These are phyloP conservation scores for Salix suchowensis DNA, from an alignment of 345 rosid species.

Conservation along the genomic window DNA sequence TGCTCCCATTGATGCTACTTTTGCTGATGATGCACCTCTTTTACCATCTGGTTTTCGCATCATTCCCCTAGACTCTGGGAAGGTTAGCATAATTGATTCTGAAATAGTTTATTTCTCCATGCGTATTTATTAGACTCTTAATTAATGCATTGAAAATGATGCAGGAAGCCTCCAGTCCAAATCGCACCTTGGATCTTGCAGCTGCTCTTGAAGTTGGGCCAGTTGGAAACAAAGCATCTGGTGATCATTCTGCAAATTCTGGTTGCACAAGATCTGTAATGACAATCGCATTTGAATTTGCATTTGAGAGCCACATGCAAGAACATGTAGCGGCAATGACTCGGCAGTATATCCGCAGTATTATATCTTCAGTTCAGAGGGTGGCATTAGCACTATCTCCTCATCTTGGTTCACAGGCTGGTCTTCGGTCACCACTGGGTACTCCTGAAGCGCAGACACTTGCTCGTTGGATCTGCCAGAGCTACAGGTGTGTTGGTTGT, in stretches of 20 bases:
- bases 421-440: slow-evolving; percentile 75
- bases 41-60: slow-evolving; percentile 95
- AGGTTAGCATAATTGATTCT: slow-evolving; percentile 39
- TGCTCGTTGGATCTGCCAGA: slow-evolving; percentile 92
- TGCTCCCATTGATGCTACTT: slow-evolving; percentile 91
- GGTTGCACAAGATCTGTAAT: slow-evolving; percentile 81
- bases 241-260: slow-evolving; percentile 47
- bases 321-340: slow-evolving; percentile 92
- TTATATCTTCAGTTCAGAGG: slow-evolving; percentile 90
- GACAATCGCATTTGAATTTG: slow-evolving; percentile 93
- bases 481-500: slow-evolving; percentile 49
- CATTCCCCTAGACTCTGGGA: slow-evolving; percentile 84
- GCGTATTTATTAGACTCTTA: not conserved
- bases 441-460: slow-evolving; percentile 97
- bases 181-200: slow-evolving; percentile 91
- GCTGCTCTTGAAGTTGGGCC: slow-evolving; percentile 88
- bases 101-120: not conserved
- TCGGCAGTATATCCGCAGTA: slow-evolving; percentile 81
- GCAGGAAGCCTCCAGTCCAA: slow-evolving; percentile 89
- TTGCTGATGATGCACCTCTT: slow-evolving; percentile 94
- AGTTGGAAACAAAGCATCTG: slow-evolving; percentile 60
- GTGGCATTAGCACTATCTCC: slow-evolving; percentile 94
- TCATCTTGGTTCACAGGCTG: slow-evolving; percentile 73
- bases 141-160: slow-evolving; percentile 5
- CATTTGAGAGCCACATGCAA: slow-evolving; percentile 93